Evolutionary conservation across 352 stramenopile genomes (phyloP).

Genomic region (Globisporangium parvum): DNA sequence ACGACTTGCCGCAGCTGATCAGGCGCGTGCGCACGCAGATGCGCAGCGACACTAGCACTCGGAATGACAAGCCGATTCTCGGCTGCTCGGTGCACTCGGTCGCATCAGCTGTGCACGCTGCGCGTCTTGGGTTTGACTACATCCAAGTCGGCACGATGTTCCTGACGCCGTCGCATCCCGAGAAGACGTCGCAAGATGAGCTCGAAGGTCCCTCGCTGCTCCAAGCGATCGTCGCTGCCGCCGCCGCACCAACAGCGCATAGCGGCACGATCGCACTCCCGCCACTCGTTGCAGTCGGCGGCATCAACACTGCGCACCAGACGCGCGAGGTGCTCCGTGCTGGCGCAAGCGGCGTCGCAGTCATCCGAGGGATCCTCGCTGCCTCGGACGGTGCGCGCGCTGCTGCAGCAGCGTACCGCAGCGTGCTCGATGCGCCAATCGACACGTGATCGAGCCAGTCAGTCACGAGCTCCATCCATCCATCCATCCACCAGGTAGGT

Average conservation of each 20-base stretch:
- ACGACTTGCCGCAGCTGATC: neutral
- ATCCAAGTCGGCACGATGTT: constrained; percentile 63
- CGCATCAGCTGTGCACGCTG: constrained; percentile 17
- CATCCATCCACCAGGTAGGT: too few species aligned
- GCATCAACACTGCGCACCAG: constrained; percentile 27
- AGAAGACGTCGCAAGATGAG: constrained; percentile 19
- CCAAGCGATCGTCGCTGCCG: constrained; percentile 11
- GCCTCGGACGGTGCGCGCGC: constrained; percentile 13
- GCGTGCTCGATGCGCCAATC: neutral
- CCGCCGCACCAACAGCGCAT: neutral
- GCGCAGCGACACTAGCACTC: neutral
- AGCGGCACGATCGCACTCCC: neutral
- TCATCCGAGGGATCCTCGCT: constrained; percentile 35
- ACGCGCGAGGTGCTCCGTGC: constrained; percentile 21
- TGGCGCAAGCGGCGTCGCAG: constrained; percentile 32
- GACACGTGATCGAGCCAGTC: constrained; percentile 3
- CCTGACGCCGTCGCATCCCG: constrained; percentile 34
- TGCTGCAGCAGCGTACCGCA: constrained; percentile 5
- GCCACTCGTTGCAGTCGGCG: constrained; percentile 32
- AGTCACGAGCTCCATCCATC: too few species aligned
- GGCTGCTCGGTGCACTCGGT: constrained; percentile 42
- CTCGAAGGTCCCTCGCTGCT: constrained; percentile 38
- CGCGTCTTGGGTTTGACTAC: constrained; percentile 25
- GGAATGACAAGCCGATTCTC: constrained; percentile 6
- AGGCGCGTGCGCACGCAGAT: neutral